Percentiles rank a stretch among this genome's conserved stretches.
Evolutionary conservation across 2,329 filamentous ascomycete species (phyloP).

Genomic region (Paracoccidioides brasiliensis): DNA sequence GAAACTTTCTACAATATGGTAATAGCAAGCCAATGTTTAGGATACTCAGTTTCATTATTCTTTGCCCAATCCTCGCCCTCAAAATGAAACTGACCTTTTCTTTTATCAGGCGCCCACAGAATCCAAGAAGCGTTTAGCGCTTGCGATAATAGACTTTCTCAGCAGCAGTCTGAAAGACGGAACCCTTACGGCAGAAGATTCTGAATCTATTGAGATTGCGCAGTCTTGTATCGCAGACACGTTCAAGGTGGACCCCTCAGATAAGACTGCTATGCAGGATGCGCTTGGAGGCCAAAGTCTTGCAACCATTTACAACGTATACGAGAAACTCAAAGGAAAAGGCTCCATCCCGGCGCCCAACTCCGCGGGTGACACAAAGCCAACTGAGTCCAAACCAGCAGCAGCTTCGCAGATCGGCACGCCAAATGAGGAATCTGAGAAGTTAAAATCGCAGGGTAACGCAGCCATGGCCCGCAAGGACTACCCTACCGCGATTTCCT

Average conservation of each 20-base stretch:
- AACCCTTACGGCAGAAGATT: constrained; percentile 74
- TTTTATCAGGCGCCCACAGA: constrained; percentile 29
- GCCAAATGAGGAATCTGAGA: constrained; percentile 53
- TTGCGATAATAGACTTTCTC: constrained; percentile 95
- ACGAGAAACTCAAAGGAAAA: constrained; percentile 80
- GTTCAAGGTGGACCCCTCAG: constrained; percentile 83
- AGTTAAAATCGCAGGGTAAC: constrained; percentile 82
- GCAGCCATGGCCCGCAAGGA: constrained; percentile 91
- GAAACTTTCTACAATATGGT: neutral
- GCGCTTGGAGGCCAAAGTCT: constrained; percentile 80
- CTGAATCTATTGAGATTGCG: constrained; percentile 87
- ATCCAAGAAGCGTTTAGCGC: constrained; percentile 76
- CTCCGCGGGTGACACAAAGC: constrained; percentile 29
- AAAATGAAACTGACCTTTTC: constrained; percentile 1
- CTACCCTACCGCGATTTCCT: constrained; percentile 65
- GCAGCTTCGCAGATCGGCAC: constrained; percentile 14
- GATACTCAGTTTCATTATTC: neutral
- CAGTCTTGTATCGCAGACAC: constrained; percentile 87
- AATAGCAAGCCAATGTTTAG: neutral
- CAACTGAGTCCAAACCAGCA: constrained; percentile 26
- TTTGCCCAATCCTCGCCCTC: neutral
- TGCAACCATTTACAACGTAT: constrained; percentile 82
- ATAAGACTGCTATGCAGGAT: constrained; percentile 57
- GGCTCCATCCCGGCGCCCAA: constrained; percentile 31
- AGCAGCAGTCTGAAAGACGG: constrained; percentile 73